These are phyloP conservation scores for Raphidocelis subcapitata DNA, from an alignment of 139 green algal species.

Conservation along the genomic window DNA sequence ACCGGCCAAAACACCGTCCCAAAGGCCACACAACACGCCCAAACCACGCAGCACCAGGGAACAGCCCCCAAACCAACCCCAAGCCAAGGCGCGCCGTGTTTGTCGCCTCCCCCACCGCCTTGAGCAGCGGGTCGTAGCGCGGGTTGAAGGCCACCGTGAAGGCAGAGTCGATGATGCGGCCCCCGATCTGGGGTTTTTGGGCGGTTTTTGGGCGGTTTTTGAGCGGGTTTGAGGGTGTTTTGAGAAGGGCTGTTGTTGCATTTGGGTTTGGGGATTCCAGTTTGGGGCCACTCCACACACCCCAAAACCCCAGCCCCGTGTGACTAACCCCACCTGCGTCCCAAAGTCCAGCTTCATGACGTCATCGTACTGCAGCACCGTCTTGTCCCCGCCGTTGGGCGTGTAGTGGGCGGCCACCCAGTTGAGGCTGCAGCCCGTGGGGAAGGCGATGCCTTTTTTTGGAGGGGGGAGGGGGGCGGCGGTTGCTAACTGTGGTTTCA, in stretches of 20 bases:
- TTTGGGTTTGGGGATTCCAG: no score
- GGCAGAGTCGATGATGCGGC: constrained; percentile 95
- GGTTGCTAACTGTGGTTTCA: no score
- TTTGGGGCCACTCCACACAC: no score
- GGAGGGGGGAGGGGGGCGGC: neutral
- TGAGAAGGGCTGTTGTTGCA: no score
- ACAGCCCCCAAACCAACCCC: no score
- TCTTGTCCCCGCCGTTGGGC: constrained; percentile 97
- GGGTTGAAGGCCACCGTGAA: constrained; percentile 98
- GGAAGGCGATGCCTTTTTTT: constrained; percentile 42
- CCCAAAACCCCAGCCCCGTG: no score
- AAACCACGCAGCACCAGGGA: no score
- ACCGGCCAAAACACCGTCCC: no score
- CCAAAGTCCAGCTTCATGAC: constrained; percentile 99
- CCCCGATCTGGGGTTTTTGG: constrained; percentile 84
- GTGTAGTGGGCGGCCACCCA: constrained; percentile 98
- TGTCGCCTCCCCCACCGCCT: constrained; percentile 91
- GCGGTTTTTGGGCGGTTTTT: no score
- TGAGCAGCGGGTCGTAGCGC: constrained; percentile 84
- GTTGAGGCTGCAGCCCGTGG: constrained; percentile 91
- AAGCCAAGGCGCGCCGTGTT: no score
- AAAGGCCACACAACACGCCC: no score
- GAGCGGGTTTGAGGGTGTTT: no score
- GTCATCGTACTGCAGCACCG: constrained; percentile 95
- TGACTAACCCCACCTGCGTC: constrained; percentile 54